These are phyloP conservation scores for Phytophthora agathidicida DNA, from an alignment of 352 stramenopile genomes.

Conservation along the genomic window DNA sequence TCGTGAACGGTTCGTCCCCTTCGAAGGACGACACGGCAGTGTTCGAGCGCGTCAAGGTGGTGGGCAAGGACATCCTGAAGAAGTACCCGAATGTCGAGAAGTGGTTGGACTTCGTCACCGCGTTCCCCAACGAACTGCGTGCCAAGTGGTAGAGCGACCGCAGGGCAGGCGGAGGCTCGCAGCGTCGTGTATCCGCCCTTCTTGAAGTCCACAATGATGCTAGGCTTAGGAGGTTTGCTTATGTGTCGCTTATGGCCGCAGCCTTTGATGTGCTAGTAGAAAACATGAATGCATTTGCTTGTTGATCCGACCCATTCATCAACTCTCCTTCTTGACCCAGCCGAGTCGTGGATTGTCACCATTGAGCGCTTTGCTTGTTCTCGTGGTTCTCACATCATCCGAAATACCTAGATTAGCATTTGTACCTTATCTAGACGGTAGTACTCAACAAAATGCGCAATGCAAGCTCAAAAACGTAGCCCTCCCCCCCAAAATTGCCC, in stretches of 20 bases:
- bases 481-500: too few species aligned
- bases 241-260: constrained; percentile 11
- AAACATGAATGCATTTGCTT: constrained; percentile 25
- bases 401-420: too few species aligned
- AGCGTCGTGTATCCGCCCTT: constrained; percentile 1
- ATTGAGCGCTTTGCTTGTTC: too few species aligned
- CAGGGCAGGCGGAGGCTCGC: background rate
- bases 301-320: too few species aligned
- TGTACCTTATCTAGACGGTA: too few species aligned
- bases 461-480: too few species aligned
- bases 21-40: constrained; percentile 71
- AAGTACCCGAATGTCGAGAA: constrained; percentile 83
- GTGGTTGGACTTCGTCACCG: constrained; percentile 73
- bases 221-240: constrained; percentile 12
- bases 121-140: constrained; percentile 80
- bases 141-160: constrained; percentile 68
- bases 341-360: too few species aligned
- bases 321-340: too few species aligned
- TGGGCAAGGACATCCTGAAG: constrained; percentile 72
- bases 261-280: constrained; percentile 20
- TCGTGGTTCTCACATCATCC: too few species aligned
- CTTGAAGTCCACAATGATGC: background rate
- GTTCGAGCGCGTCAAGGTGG: constrained; percentile 81
- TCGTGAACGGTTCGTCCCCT: constrained; percentile 72
- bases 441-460: too few species aligned